A percentile compares a stretch with the other conserved stretches of the same genome.
These are phyloP conservation scores for Arachnopeziza araneosa DNA, from an alignment of 2,329 filamentous ascomycete species.

Conservation along the genomic window DNA sequence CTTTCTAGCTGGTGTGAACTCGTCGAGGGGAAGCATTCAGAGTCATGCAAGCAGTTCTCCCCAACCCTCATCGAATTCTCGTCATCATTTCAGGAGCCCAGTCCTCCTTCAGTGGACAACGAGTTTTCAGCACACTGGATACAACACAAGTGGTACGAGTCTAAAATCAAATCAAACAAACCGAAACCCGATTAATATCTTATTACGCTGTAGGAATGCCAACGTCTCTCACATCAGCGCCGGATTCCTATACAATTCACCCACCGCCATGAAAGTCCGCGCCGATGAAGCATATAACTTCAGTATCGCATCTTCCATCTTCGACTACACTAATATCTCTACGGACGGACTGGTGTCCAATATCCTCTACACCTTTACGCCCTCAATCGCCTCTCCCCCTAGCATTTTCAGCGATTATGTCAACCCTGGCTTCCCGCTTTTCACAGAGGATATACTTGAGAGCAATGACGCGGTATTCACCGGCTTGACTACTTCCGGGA, in stretches of 20 bases:
- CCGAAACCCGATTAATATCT: background rate
- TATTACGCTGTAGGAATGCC: background rate
- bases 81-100: background rate
- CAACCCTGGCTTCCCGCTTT: background rate
- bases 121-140: background rate
- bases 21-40: background rate
- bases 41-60: background rate
- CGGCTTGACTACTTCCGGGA: background rate
- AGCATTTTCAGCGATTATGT: background rate
- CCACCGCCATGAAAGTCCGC: background rate
- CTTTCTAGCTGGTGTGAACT: background rate
- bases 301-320: background rate
- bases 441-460: background rate
- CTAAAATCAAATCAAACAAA: background rate
- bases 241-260: background rate
- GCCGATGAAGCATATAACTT: background rate
- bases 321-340: background rate
- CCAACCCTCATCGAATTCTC: background rate
- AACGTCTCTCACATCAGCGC: background rate
- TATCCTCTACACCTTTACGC: background rate
- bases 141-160: background rate
- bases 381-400: background rate
- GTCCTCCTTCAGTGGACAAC: background rate
- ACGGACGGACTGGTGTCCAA: background rate
- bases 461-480: background rate